phyloP scores from a whole-genome alignment of 1,284 basidiomycete genomes.

The Blastosporella zonata region DNA sequence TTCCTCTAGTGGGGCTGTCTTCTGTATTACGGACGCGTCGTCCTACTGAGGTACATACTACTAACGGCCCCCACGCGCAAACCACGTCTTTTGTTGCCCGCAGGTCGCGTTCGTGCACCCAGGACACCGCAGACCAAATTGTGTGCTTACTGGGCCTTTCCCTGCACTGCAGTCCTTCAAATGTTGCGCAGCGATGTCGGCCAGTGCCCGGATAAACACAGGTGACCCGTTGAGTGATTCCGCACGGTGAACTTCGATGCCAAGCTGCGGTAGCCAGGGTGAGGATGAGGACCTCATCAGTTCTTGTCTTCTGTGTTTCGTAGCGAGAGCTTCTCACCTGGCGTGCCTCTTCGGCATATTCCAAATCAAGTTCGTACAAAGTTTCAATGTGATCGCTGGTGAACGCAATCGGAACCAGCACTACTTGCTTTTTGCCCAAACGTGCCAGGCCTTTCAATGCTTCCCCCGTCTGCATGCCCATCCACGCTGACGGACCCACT shows the following conservation, averaged over 20 bases:
- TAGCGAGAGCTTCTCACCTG: constrained; percentile 56
- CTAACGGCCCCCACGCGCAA: constrained; percentile 55
- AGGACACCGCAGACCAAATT: constrained; percentile 89
- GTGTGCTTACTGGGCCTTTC: constrained; percentile 68
- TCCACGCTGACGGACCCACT: constrained; percentile 97
- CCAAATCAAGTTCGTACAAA: constrained; percentile 93
- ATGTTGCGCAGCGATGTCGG: constrained; percentile 89
- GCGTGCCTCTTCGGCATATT: constrained; percentile 88
- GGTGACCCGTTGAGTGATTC: constrained; percentile 98
- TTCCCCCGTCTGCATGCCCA: constrained; percentile 94
- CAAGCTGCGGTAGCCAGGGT: constrained; percentile 54
- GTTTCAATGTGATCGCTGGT: constrained; percentile 99
- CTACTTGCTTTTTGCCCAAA: constrained; percentile 82
- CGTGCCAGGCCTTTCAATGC: constrained; percentile 92
- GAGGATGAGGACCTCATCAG: constrained; percentile 9
- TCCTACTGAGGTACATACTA: constrained; percentile 3
- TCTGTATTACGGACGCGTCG: constrained; percentile 15
- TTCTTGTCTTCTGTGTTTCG: constrained; percentile 17
- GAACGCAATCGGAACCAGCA: constrained; percentile 96
- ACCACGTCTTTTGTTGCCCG: constrained; percentile 86
- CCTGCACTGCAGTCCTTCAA: constrained; percentile 60
- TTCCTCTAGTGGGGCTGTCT: constrained; percentile 9
- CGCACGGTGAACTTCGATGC: constrained; percentile 88
- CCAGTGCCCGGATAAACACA: constrained; percentile 94
- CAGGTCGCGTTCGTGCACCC: constrained; percentile 91